Evolutionary conservation across 108 stramenopile species (phyloP), one percentile per base, ranked within the genome.

Genomic region (Skeletonema tropicum): DNA sequence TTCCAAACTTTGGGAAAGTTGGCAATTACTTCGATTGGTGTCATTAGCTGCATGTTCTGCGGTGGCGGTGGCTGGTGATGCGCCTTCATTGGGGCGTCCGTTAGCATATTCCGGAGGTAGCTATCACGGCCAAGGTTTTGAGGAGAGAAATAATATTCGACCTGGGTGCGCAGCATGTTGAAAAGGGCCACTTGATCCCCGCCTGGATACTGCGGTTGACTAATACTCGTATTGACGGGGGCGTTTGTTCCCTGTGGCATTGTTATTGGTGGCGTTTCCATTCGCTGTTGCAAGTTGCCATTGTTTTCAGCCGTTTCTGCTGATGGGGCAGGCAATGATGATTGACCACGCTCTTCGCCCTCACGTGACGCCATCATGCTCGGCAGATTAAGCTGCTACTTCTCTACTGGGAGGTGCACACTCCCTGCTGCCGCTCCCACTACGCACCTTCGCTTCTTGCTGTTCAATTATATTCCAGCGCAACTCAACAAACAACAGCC

Each of bases 141-240:
- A 21, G 79, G 80, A 55, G 81, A 83, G 62, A 89, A 89, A 60
- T 89, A 89, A 72, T 85, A 89, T 66, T 89, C 89, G 30, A 87
- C 82, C 62, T 89, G 89, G 41, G 63, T 46, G 23, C 80, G 70
- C 4, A 85, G 71, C 39, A 72, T 63, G 57, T 64, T 60, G 58
- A 64, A 68, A 38, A 82, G 63, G 32, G 45, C 69, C 14, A 15
- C 15, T n/a, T 55, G 52, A 55, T 55, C 52, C 0, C 52, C 52
- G 23, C 52, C 52, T 45, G 42, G 42, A 45, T 45, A n/a, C 0
- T 35, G 35, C 38, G 10, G 38, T 12, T 39, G 38, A 11, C 10
- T 9, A 39, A 2, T 39, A 39, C 11, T 39, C 11, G 9, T 12
- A 12, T 39, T 12, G 17, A 5, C 17, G 19, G 6, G 5, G 48